A percentile compares a stretch with the other conserved stretches of the same genome.
These are phyloP conservation scores for Trichosporon faecale DNA, from an alignment of 1,284 basidiomycete species.

Conservation along the genomic window DNA sequence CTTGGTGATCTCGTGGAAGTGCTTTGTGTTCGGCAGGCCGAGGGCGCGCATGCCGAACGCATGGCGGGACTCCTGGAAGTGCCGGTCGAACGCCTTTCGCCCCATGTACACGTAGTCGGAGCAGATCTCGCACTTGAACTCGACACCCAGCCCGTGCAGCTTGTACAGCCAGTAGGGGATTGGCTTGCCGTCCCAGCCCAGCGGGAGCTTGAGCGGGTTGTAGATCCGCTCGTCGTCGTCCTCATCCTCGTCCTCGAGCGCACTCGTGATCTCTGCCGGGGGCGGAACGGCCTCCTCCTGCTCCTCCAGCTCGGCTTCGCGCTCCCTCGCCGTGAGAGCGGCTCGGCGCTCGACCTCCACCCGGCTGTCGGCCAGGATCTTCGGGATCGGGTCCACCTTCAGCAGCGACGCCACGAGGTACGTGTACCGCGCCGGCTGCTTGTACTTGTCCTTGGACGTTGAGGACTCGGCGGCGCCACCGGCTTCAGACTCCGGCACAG, in stretches of 20 bases:
- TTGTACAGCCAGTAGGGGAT: conserved; percentile 99
- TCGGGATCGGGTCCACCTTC: conserved; percentile 60
- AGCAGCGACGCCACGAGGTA: conserved; percentile 69
- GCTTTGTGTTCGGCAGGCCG: conserved; percentile 95
- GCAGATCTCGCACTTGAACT: conserved; percentile 97
- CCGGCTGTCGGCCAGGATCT: conserved; percentile 74
- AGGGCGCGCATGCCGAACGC: conserved; percentile 98
- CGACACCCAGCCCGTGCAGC: conserved; percentile 92
- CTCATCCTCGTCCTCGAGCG: conserved; percentile 63
- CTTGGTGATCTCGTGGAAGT: conserved; percentile 96
- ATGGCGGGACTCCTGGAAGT: conserved; percentile 79
- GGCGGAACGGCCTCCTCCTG: conserved; percentile 62
- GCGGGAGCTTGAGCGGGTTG: conserved; percentile 93
- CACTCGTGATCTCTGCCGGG: conserved; percentile 54
- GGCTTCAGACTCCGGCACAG: conserved; percentile 31
- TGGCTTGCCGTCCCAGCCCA: conserved; percentile 97
- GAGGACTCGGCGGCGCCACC: conserved; percentile 23
- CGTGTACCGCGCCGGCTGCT: conserved; percentile 69
- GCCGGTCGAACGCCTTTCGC: conserved; percentile 52
- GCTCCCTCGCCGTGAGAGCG: conserved; percentile 91
- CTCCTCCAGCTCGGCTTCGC: conserved; percentile 90
- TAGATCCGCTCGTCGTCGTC: conserved; percentile 94
- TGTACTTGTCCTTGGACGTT: conserved; percentile 59
- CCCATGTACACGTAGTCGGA: conserved; percentile 95
- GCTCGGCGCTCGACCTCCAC: conserved; percentile 94